Evolutionary conservation across 352 stramenopile species (phyloP).

Genomic region (Phytophthora brassicae): DNA sequence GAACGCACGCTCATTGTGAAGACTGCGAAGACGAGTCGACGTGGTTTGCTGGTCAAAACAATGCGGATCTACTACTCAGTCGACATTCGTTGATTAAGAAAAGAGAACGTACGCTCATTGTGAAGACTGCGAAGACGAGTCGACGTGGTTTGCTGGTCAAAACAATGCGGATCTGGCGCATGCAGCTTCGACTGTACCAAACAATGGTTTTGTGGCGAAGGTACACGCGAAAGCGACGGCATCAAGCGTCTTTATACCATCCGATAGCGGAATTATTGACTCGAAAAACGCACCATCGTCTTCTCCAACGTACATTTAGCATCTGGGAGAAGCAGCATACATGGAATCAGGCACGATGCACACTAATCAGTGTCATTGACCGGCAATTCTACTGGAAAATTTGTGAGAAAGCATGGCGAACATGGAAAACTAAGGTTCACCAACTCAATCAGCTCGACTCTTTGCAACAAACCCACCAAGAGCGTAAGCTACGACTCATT

Average conservation of each 20-base stretch:
- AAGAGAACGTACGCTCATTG: constrained; percentile 12
- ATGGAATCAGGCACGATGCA: constrained; percentile 1
- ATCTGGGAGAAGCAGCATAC: constrained; percentile 16
- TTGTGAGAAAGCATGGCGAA: constrained; percentile 21
- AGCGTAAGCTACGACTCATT: constrained; percentile 14
- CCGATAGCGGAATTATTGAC: constrained; percentile 9
- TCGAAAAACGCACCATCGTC: constrained; percentile 1
- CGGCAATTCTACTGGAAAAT: constrained; percentile 29
- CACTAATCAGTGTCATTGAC: constrained; percentile 22
- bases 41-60: constrained; percentile 12
- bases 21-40: constrained; percentile 11
- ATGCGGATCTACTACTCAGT: constrained; percentile 33
- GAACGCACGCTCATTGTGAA: constrained; percentile 14
- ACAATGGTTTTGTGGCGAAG: constrained; percentile 13
- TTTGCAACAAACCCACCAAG: constrained; percentile 13
- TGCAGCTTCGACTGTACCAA: constrained; percentile 19
- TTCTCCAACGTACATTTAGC: constrained; percentile 20
- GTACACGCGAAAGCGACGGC: constrained; percentile 12
- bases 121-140: constrained; percentile 15
- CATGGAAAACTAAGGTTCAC: constrained; percentile 16
- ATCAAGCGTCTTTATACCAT: constrained; percentile 13
- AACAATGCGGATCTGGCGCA: constrained; percentile 26
- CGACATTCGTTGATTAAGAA: constrained; percentile 15
- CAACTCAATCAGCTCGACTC: constrained; percentile 17
- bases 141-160: constrained; percentile 14